A percentile compares a stretch with the other conserved stretches of the same genome.
phyloP scores from a whole-genome alignment of 306 rosid species.

The Crataegus laevigata region DNA sequence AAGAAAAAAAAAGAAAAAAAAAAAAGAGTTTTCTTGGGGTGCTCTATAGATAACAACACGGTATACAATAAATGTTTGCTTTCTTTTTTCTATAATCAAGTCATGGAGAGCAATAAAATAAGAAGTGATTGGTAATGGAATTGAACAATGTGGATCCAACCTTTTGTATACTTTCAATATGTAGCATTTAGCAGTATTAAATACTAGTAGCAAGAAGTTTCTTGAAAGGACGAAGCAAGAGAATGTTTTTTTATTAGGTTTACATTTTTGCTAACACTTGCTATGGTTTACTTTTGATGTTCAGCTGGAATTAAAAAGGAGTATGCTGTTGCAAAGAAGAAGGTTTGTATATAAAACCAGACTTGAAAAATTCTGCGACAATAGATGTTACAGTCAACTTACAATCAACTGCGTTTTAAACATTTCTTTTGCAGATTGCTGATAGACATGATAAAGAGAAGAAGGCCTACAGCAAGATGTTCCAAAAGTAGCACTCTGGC shows the following conservation, averaged over 20 bases:
- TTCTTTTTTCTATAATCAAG: too few species aligned
- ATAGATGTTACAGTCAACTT: background rate
- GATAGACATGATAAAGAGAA: conserved; percentile 67
- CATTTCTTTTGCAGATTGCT: conserved; percentile 42
- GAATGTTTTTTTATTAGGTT: background rate
- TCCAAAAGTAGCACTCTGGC: conserved; percentile 34
- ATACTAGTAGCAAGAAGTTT: background rate
- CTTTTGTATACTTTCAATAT: background rate
- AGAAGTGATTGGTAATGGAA: background rate
- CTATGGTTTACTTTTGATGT: conserved; percentile 16
- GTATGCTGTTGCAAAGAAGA: conserved; percentile 65
- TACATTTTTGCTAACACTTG: background rate
- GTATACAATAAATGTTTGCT: background rate
- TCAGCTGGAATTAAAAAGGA: conserved; percentile 87
- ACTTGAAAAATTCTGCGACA: background rate
- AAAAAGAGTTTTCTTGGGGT: background rate
- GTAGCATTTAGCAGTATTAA: background rate
- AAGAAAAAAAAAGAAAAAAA: background rate
- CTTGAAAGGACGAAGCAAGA: background rate
- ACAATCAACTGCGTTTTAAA: background rate
- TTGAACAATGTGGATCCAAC: background rate
- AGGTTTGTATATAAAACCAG: conserved; percentile 34
- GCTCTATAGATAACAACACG: background rate
- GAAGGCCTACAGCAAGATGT: conserved; percentile 78
- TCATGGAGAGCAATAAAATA: background rate